phyloP scores from a whole-genome alignment of 1,284 basidiomycete species.

The Caloboletus firmus region DNA sequence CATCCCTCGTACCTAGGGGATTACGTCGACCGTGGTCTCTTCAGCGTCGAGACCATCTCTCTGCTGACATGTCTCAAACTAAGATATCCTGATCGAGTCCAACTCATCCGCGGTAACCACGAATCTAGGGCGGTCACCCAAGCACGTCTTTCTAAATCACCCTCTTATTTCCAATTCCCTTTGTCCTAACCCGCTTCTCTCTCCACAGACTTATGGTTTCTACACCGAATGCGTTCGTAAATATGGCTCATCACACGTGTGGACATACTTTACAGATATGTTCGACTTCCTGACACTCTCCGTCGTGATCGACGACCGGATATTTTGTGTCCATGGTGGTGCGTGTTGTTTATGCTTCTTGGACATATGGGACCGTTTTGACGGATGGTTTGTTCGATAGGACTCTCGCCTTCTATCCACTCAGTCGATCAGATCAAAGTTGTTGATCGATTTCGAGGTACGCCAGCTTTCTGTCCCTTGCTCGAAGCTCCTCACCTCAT shows the following conservation, averaged over 20 bases:
- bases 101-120: conserved; percentile 97
- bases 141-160: conserved; percentile 47
- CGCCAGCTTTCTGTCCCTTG: conserved; percentile 18
- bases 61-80: conserved; percentile 96
- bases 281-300: conserved; percentile 98
- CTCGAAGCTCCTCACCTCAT: conserved; percentile 26
- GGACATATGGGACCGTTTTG: conserved; percentile 4
- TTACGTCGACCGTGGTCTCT: conserved; percentile 96
- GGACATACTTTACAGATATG: conserved; percentile 99
- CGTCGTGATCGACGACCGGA: conserved; percentile 97
- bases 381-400: conserved; percentile 40
- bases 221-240: conserved; percentile 98
- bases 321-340: conserved; percentile 99
- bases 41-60: conserved; percentile 98
- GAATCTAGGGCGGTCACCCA: conserved; percentile 98
- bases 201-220: conserved; percentile 91
- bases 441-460: conserved; percentile 93
- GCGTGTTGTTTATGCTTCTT: conserved; percentile 23
- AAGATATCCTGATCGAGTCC: conserved; percentile 95
- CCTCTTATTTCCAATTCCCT: conserved; percentile 19
- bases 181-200: conserved; percentile 15
- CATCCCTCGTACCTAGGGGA: conserved; percentile 63
- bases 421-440: conserved; percentile 99
- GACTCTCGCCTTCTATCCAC: conserved; percentile 95
- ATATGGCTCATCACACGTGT: conserved; percentile 94